phyloP scores from a whole-genome alignment of 305 asterid genomes.

The Fraxinus albicans region DNA sequence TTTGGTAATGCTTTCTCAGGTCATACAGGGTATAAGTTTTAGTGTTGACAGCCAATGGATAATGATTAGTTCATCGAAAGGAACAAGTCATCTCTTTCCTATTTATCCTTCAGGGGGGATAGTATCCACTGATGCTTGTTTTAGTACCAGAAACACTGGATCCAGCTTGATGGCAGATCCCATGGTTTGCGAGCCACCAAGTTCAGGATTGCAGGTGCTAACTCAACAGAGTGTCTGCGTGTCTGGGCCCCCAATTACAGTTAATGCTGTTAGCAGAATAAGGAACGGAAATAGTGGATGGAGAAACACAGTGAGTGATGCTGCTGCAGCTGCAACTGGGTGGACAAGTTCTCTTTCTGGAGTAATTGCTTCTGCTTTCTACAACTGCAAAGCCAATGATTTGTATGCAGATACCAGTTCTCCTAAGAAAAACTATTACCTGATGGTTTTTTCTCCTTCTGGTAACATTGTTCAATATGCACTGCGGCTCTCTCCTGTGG shows the following conservation, averaged over 20 bases:
- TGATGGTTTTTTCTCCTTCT: constrained; percentile 23
- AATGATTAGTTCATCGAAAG: constrained; percentile 77
- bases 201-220: constrained; percentile 33
- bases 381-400: constrained; percentile 46
- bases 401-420: constrained; percentile 33
- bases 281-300: constrained; percentile 64
- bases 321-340: constrained; percentile 86
- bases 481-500: constrained; percentile 51
- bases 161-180: neutral
- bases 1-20: constrained; percentile 44
- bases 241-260: constrained; percentile 45
- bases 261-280: constrained; percentile 61
- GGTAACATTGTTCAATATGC: constrained; percentile 66
- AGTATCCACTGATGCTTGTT: constrained; percentile 42
- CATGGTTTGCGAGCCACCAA: neutral
- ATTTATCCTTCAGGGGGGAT: constrained; percentile 71
- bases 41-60: constrained; percentile 86
- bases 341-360: constrained; percentile 51
- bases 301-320: constrained; percentile 71
- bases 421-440: constrained; percentile 31
- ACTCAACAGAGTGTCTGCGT: constrained; percentile 36
- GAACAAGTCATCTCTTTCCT: constrained; percentile 85
- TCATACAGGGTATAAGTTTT: constrained; percentile 89
- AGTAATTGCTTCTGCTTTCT: constrained; percentile 68
- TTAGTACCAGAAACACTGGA: constrained; percentile 38